These are phyloP conservation scores for Murraya koenigii DNA, from an alignment of 345 rosid species.

Conservation along the genomic window DNA sequence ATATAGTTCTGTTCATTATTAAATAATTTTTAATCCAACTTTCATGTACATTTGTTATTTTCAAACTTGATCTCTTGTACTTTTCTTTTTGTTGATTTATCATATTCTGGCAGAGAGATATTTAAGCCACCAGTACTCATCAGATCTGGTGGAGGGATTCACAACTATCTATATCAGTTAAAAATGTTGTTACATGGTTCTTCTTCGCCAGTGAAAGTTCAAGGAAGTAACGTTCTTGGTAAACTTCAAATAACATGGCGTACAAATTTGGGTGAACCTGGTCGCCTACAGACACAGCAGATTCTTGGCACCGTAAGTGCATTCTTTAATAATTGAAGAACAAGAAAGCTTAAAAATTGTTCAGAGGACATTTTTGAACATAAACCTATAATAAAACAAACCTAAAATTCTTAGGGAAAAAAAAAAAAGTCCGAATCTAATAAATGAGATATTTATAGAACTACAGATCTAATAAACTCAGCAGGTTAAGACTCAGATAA, in stretches of 20 bases:
- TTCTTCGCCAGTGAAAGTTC: slow-evolving; percentile 46
- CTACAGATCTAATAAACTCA: background rate
- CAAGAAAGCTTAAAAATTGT: background rate
- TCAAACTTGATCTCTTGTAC: background rate
- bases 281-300: slow-evolving; percentile 96
- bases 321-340: background rate
- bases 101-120: slow-evolving; percentile 45
- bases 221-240: slow-evolving; percentile 78
- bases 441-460: no score
- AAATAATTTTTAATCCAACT: background rate
- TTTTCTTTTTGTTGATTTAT: slow-evolving; percentile 11
- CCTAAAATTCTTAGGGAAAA: no score
- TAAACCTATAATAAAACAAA: no score
- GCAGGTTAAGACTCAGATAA: no score
- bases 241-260: slow-evolving; percentile 98
- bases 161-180: slow-evolving; percentile 79
- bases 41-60: background rate
- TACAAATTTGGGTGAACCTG: slow-evolving; percentile 95
- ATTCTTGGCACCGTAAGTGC: slow-evolving; percentile 84
- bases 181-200: slow-evolving; percentile 43
- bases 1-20: background rate
- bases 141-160: slow-evolving; percentile 88
- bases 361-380: background rate
- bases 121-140: slow-evolving; percentile 73
- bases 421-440: background rate